These are phyloP conservation scores for Cercospora sp. DNA, from an alignment of 2,329 filamentous ascomycete genomes.

Conservation along the genomic window DNA sequence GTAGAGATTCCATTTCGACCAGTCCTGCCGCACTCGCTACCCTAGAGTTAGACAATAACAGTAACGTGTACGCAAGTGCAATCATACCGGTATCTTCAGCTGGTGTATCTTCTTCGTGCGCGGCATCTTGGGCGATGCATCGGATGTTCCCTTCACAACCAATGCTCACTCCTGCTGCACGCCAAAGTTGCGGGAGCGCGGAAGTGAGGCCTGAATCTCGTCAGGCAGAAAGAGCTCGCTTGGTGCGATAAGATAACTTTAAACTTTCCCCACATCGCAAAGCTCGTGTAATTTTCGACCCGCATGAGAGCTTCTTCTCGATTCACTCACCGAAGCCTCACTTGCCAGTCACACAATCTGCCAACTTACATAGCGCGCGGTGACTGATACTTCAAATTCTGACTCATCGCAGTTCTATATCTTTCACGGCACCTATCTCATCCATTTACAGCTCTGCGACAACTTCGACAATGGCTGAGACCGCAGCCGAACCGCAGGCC, in stretches of 20 bases:
- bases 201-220: conserved; percentile 8
- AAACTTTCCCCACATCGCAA: conserved; percentile 6
- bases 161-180: conserved; percentile 1
- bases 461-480: conserved; percentile 23
- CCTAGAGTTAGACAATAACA: conserved; percentile 15
- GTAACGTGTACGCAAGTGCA: background rate
- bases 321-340: conserved; percentile 8
- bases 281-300: conserved; percentile 12
- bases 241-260: conserved; percentile 3
- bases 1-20: conserved; percentile 89
- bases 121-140: conserved; percentile 28
- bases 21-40: conserved; percentile 91
- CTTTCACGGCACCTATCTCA: conserved; percentile 12
- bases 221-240: conserved; percentile 10
- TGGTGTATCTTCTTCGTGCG: conserved; percentile 60
- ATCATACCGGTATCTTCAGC: conserved; percentile 52
- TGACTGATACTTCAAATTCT: background rate
- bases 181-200: conserved; percentile 10
- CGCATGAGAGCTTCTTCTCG: conserved; percentile 2
- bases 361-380: background rate
- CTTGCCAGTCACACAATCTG: conserved; percentile 5
- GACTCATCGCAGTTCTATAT: background rate
- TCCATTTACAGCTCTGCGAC: background rate
- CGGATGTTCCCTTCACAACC: background rate
- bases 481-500: conserved; percentile 25